Conservation (phyloP, 257 asterid genomes). For the Solanum neorickii region DNA sequence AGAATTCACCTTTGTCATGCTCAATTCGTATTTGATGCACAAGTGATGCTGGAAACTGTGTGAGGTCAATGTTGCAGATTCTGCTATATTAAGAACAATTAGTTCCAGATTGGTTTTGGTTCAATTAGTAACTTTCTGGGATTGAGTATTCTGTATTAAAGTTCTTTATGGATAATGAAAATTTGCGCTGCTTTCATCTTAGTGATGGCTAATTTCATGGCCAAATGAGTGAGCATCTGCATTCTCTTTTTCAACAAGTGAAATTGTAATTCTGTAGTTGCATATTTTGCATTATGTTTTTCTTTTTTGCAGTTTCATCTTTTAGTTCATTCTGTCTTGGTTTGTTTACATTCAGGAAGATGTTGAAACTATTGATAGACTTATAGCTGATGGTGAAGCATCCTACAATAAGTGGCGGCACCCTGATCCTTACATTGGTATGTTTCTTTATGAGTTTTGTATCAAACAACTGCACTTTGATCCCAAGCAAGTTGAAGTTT, state of each 20-base stretch:
- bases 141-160: not conserved
- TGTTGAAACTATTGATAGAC: constrained; percentile 67
- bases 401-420: constrained; percentile 70
- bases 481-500: not conserved
- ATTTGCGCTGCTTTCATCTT: not conserved
- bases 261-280: not conserved
- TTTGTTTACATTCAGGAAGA: constrained; percentile 56
- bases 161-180: not conserved
- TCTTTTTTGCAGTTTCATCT: not conserved
- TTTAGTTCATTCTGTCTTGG: not conserved
- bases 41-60: not conserved
- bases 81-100: not conserved
- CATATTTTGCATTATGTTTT: not conserved
- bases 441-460: constrained; percentile 3
- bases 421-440: constrained; percentile 95
- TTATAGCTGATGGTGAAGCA: constrained; percentile 70
- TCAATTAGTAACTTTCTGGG: not conserved
- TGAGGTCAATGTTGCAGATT: not conserved
- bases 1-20: not conserved
- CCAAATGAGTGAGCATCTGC: not conserved
- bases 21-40: not conserved
- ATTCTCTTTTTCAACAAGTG: not conserved
- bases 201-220: not conserved
- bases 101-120: not conserved
- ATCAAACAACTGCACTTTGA: not conserved